Conservation (phyloP, 2,329 filamentous ascomycete species). For the Stagonosporopsis tanaceti region DNA sequence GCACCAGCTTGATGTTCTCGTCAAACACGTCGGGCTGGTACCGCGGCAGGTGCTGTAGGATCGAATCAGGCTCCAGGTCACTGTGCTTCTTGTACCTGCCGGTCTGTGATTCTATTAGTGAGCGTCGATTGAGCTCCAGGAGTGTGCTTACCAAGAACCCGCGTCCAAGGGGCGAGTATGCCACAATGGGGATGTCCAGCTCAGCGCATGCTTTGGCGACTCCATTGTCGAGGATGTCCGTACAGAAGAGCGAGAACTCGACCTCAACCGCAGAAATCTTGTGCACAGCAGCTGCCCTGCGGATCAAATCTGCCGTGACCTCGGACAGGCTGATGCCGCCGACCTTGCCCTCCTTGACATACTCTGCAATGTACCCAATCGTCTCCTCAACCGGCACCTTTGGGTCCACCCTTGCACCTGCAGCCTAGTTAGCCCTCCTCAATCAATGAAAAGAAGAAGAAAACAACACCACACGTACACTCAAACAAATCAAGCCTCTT, state of each 20-base stretch:
- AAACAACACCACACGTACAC: slow-evolving; percentile 21
- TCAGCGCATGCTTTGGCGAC: slow-evolving; percentile 66
- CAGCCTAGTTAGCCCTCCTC: background rate
- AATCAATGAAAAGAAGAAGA: too few species aligned
- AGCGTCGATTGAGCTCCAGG: background rate
- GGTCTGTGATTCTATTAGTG: slow-evolving; percentile 46
- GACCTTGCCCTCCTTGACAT: slow-evolving; percentile 53
- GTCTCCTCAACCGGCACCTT: slow-evolving; percentile 56
- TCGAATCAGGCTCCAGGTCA: slow-evolving; percentile 68
- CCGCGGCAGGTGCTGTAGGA: slow-evolving; percentile 60
- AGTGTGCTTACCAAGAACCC: slow-evolving; percentile 58
- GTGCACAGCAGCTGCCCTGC: slow-evolving; percentile 60
- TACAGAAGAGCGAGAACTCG: slow-evolving; percentile 66
- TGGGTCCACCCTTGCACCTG: slow-evolving; percentile 53
- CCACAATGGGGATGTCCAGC: slow-evolving; percentile 71
- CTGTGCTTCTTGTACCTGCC: slow-evolving; percentile 56
- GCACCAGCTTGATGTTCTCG: slow-evolving; percentile 70
- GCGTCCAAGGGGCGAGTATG: slow-evolving; percentile 73
- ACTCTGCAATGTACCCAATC: slow-evolving; percentile 51
- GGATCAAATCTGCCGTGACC: slow-evolving; percentile 55
- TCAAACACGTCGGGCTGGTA: slow-evolving; percentile 71
- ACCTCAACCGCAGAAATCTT: slow-evolving; percentile 68
- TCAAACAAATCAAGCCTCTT: slow-evolving; percentile 61
- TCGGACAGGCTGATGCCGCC: slow-evolving; percentile 58
- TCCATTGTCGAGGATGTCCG: slow-evolving; percentile 65